A percentile compares a stretch with the other conserved stretches of the same genome.
Conservation (phyloP, 1,284 basidiomycete genomes). For the Malassezia psittaci region DNA sequence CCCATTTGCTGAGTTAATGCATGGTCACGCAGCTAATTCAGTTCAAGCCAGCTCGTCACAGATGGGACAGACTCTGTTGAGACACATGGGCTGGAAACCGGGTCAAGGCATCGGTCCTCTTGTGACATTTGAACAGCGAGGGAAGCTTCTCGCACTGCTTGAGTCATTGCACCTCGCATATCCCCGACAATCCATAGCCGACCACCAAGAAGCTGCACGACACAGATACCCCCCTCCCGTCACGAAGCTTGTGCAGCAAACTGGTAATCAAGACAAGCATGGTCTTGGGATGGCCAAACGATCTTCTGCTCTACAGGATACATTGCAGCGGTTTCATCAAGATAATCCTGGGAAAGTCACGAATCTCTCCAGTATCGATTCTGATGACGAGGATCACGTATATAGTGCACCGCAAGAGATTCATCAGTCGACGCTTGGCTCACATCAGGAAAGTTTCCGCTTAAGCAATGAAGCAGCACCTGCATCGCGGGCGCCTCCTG, state of each 20-base stretch:
- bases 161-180: neutral
- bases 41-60: conserved; percentile 1
- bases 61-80: conserved; percentile 56
- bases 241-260: conserved; percentile 57
- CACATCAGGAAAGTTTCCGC: neutral
- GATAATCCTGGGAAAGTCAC: conserved; percentile 52
- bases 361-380: conserved; percentile 72
- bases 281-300: conserved; percentile 65
- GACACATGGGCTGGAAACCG: conserved; percentile 86
- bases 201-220: conserved; percentile 57
- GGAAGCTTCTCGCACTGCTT: conserved; percentile 46
- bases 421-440: conserved; percentile 12
- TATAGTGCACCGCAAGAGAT: conserved; percentile 26
- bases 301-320: conserved; percentile 56
- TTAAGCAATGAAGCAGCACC: neutral
- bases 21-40: neutral
- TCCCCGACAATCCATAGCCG: conserved; percentile 1
- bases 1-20: neutral
- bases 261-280: conserved; percentile 63
- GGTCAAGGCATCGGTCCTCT: conserved; percentile 89
- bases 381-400: conserved; percentile 26
- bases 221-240: conserved; percentile 78
- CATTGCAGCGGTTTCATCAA: conserved; percentile 49
- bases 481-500: neutral
- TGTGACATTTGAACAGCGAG: conserved; percentile 65